Conservation (phyloP, 2,329 filamentous ascomycete genomes). For the Penicillium sclerotiorum region DNA sequence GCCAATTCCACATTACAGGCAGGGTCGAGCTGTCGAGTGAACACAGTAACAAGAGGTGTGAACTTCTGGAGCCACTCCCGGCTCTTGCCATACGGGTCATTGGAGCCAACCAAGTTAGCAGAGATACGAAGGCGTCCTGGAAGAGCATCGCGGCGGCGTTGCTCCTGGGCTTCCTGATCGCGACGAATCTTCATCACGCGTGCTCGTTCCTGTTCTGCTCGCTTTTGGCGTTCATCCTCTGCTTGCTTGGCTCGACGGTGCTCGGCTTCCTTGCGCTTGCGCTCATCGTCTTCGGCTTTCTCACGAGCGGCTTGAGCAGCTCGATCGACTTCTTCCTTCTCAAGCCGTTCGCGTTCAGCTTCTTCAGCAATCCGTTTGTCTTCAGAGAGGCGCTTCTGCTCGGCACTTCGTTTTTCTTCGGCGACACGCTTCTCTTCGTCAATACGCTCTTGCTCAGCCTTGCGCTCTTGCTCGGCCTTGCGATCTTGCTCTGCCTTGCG, state of each 20-base stretch:
- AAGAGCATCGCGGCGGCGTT: conserved; percentile 49
- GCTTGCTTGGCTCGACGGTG: conserved; percentile 47
- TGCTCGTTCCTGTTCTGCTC: conserved; percentile 45
- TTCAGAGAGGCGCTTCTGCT: conserved; percentile 35
- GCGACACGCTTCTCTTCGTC: conserved; percentile 36
- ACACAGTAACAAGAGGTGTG: conserved; percentile 50
- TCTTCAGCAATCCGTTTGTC: conserved; percentile 34
- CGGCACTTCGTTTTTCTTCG: conserved; percentile 33
- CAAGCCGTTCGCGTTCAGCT: conserved; percentile 32
- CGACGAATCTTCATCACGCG: conserved; percentile 47
- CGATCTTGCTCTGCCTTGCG: conserved; percentile 27
- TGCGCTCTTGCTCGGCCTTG: conserved; percentile 23
- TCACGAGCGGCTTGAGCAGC: conserved; percentile 41
- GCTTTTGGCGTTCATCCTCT: conserved; percentile 50
- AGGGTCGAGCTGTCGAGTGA: conserved; percentile 47
- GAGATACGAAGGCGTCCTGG: conserved; percentile 49
- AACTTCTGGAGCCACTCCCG: conserved; percentile 49
- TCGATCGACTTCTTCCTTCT: conserved; percentile 40
- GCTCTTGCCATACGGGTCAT: conserved; percentile 45
- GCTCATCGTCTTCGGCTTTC: conserved; percentile 47
- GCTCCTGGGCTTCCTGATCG: conserved; percentile 50
- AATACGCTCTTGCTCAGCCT: conserved; percentile 35
- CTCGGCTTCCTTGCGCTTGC: conserved; percentile 46
- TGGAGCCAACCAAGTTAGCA: conserved; percentile 48
- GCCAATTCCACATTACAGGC: conserved; percentile 38